Evolutionary conservation across 495 filamentous ascomycete species (phyloP).

Genomic region (Bombardia bombarda): DNA sequence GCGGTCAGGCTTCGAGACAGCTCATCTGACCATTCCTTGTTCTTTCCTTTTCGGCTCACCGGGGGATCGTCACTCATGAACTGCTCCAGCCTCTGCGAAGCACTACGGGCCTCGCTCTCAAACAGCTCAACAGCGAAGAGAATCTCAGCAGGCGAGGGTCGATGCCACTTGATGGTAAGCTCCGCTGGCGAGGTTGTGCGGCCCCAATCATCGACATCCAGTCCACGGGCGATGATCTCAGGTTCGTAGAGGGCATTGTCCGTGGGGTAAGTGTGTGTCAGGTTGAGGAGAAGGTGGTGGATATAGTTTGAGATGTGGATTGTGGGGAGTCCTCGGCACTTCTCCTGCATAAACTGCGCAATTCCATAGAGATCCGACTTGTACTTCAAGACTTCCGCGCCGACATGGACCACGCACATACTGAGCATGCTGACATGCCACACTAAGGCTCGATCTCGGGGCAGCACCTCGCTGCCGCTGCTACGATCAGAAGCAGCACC

Average conservation of each 20-base stretch:
- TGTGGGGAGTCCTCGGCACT: constrained; percentile 85
- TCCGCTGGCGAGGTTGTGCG: constrained; percentile 58
- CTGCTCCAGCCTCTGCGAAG: constrained; percentile 50
- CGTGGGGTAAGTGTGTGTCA: constrained; percentile 85
- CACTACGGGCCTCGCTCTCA: constrained; percentile 60
- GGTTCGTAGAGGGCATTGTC: constrained; percentile 83
- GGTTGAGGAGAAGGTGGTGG: constrained; percentile 95
- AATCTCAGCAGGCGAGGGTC: constrained; percentile 68
- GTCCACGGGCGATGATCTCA: constrained; percentile 40
- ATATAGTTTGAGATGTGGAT: constrained; percentile 97
- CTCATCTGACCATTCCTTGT: constrained; percentile 98
- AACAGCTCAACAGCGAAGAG: constrained; percentile 85
- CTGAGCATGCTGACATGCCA: constrained; percentile 97
- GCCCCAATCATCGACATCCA: constrained; percentile 71
- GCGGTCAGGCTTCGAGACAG: constrained; percentile 83
- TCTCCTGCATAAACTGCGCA: constrained; percentile 90
- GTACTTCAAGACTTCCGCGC: constrained; percentile 78
- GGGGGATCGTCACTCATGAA: constrained; percentile 73
- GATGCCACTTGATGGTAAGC: constrained; percentile 85
- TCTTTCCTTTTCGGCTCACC: constrained; percentile 88
- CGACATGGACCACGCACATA: constrained; percentile 97
- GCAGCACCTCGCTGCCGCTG: constrained; percentile 86
- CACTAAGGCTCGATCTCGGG: constrained; percentile 83
- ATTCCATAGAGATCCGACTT: constrained; percentile 84
- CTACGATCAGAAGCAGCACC: constrained; percentile 92